Base-by-base conservation (phyloP, 129 eudicot genomes). In the Flaveria ramosissima region DNA sequence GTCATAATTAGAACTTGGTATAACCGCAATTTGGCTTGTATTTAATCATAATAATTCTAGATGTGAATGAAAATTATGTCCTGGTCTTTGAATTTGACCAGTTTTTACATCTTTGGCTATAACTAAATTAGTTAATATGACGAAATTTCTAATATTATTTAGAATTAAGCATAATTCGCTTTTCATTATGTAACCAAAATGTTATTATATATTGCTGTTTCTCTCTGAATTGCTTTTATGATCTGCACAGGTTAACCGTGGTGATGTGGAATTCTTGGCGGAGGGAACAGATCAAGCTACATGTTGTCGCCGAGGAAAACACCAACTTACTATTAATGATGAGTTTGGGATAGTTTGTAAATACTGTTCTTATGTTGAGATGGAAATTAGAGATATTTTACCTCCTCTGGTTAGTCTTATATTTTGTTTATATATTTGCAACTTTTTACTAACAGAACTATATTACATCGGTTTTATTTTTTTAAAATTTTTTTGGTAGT, bases 331-430 rank as follows among this genome's bases (percentile, higher is more conserved):
- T 30, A 75, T 84, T 16, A 90, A 86, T 63, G 97, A 91, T 59
- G 83, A 83, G 23, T 86, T 81, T 76, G 97, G 97, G 41, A 50
- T 91, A 23, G 56, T 73, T 32, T 91, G 97, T 81, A 84, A 68
- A 76, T 78, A 64, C 51, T 91, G 97, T 77, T 66, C 79, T 14
- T 56, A 53, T 63, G 88, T 91, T 80, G 75, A 84, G 20, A 51
- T 81, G 56, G 94, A 91, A 70, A 74, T 83, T 41, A 85, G 83
- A 81, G 65, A 91, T 30, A 75, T 88, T 56, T 73, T 81, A 36
- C 94, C 97, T 14, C 78, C 84, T 23, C 76, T 91, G 73, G 97
- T 91, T 84, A 74, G 92, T 82, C 47, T 21, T 68, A 15, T 14
- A 26, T 19, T 51, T 51, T 70, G 26, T n/a, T 70, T 72, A 30